Base-by-base conservation (phyloP, 202 grass and related monocot genomes). In the Musa balbisiana region DNA sequence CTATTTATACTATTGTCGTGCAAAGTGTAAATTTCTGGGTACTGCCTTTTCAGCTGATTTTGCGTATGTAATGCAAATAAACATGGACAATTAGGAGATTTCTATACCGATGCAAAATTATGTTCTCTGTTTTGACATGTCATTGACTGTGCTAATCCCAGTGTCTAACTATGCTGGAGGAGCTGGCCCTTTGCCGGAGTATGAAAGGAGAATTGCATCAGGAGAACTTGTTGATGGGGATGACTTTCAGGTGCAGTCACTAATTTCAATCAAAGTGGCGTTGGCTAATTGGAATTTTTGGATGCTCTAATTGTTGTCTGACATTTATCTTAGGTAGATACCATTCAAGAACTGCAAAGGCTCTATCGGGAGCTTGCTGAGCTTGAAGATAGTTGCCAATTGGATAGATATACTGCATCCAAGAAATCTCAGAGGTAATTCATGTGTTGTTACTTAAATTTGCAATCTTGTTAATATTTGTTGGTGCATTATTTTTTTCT, bases 201-300 rank as follows among this genome's bases (percentile, higher is more conserved):
- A 98, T 74, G 79, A 98, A 73, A 89, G 69, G 68, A 91, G 91
- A 87, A 98, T 91, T 60, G 67, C 77, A 80, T 93, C 85, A 69
- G 88, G 87, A 26, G 85, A 93, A 10, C 94, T 98, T 83, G 82
- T 91, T 11, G 88, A 98, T 71, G 94, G 94, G 21, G 94, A 98
- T 76, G 80, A 74, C 53, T 98, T 89, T 85, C 94, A 98, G 91
- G 94, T 93, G 27, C 13, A 58, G 62, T 23, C 25, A n/a, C 25
- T 82, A 65, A 51, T 62, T 64, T 51, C 79, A 19, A 20, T 20
- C 20, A 51, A 23, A 22, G 1, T 5, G n/a, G 78, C 72, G 70
- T 50, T 5, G 25, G 51, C 69, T 76, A 27, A 13, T 80, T 78
- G 26, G 2, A 43, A 72, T 11, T 59, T 53, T 76, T 21, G 6